Evolutionary conservation across 2,329 filamentous ascomycete species (phyloP), one percentile per base, ranked within the genome.

Genomic region (Didymosphaeria variabile): DNA sequence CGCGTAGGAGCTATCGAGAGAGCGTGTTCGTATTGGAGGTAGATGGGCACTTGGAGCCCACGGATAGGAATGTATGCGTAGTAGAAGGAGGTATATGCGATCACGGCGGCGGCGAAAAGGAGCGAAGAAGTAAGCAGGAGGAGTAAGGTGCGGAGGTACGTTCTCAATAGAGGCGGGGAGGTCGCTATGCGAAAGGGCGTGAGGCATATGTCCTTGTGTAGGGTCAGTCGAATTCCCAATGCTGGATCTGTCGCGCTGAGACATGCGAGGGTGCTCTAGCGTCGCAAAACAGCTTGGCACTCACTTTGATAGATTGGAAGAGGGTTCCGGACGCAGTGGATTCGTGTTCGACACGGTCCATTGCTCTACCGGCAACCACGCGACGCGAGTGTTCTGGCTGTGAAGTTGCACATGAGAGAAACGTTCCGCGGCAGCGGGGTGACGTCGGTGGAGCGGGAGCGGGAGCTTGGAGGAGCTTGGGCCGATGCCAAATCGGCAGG

Each of bases 41-140:
- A 87, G 8, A 91, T 82, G 5, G 83, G 80, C n/a, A 85, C 82
- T 62, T 84, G 80, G 62, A 91, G 83, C 57, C 87, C 86, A 65
- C 89, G 86, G 55, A 87, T 84, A 0, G 90, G 90, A 23, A 92
- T 86, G 78, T 88, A 91, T 63, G 84, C 85, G 76, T 85, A 84
- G 80, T 92, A 92, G 79, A 92, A 91, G 19, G 89, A 78, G 38
- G 82, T 81, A 73, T 91, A 92, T 36, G 88, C 87, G 42, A 86
- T 72, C 7, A 84, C 78, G 6, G 90, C 88, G 21, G 88, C 75
- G 40, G 80, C 82, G 46, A 90, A 78, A 54, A 92, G 83, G 44
- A 85, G 65, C 17, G 84, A 66, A 3, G 85, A 84, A 23, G 87
- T 82, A 54, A 79, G 66, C 49, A 85, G 72, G 65, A 88, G 80